Conservation (phyloP, 2,329 filamentous ascomycete genomes). For the Chaetothyriales sp. region DNA sequence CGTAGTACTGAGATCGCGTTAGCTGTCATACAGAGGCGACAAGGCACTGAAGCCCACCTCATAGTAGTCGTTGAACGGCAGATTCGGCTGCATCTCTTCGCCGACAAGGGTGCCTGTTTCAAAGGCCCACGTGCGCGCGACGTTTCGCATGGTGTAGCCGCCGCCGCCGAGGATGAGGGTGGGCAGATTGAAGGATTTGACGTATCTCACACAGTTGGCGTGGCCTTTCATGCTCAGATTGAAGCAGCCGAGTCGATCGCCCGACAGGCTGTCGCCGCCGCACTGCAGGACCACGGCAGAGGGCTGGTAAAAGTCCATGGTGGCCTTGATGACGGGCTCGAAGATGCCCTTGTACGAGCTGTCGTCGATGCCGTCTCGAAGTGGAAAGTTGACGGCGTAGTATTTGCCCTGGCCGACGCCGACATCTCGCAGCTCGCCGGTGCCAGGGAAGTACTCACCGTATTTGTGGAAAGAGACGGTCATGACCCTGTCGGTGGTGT, state of each 20-base stretch:
- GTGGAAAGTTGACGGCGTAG: constrained; percentile 56
- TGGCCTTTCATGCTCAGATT: constrained; percentile 58
- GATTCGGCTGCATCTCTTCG: constrained; percentile 62
- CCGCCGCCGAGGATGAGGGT: constrained; percentile 54
- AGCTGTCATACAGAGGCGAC: constrained; percentile 2
- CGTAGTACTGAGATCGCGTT: constrained; percentile 43
- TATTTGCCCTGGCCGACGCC: constrained; percentile 54
- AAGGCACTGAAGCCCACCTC: constrained; percentile 33
- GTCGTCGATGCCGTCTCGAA: constrained; percentile 57
- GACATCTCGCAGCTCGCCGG: constrained; percentile 54
- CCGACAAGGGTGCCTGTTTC: constrained; percentile 74
- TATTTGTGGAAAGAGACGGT: constrained; percentile 61
- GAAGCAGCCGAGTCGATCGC: constrained; percentile 55
- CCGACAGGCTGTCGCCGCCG: constrained; percentile 53
- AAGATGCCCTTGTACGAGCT: constrained; percentile 55
- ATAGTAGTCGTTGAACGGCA: constrained; percentile 96
- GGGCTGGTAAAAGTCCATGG: constrained; percentile 56
- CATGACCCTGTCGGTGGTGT: constrained; percentile 59
- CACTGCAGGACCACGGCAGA: constrained; percentile 57
- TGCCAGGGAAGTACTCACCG: constrained; percentile 59
- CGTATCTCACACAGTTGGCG: constrained; percentile 55
- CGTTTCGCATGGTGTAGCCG: constrained; percentile 57
- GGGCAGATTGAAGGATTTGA: constrained; percentile 54
- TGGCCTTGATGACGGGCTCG: constrained; percentile 52
- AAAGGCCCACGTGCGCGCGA: constrained; percentile 48